Base-by-base conservation (phyloP, 225 moss, liverwort and hornwort genomes). In the Sphagnum tenellum region DNA sequence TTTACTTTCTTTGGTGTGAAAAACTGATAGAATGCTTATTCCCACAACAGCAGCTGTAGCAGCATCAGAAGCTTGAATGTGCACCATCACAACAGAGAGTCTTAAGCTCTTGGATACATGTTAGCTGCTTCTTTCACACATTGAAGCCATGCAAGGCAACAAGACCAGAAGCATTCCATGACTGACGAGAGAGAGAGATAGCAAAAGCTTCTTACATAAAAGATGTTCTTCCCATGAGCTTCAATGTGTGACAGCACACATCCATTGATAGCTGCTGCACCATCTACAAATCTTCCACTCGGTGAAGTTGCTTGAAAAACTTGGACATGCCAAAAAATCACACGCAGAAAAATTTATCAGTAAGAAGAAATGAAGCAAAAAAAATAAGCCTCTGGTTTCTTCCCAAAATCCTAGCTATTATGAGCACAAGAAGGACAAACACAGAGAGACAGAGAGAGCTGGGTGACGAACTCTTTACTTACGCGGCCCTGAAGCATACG, bases 191-290 rank as follows among this genome's bases (percentile, higher is more conserved):
- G 29, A 29, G 29, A 29, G 29, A 29, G 29, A 29, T 29, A 29
- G 29, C 29, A 29, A 29, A 29, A 56, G 46, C 29, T 64, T 73
- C 84, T 81, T 71, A 94, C 94, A 51, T 94, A 94, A 62, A 94
- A 94, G 53, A 94, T 91, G 44, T 94, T 94, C 76, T 94, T 94
- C 55, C 94, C 94, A 49, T 94, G 94, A 10, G 67, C 91, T 80
- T 94, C 94, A 67, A 94, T 89, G 2, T 83, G 87, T 8, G 91
- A 80, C 45, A 94, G 62, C 55, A 85, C 78, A 8, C 61, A 69
- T 71, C 87, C 94, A 77, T 83, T 72, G 46, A 94, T 82, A 50
- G 85, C 85, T 49, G 66, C 73, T 53, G 91, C 89, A 44, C 94
- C 94, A 50, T 91, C 87, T 3, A 71, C 66, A 56, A 91, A 94